Evolutionary conservation across 1,284 basidiomycete species (phyloP), one percentile per base, ranked within the genome.

Genomic region (Austropuccinia psidii): DNA sequence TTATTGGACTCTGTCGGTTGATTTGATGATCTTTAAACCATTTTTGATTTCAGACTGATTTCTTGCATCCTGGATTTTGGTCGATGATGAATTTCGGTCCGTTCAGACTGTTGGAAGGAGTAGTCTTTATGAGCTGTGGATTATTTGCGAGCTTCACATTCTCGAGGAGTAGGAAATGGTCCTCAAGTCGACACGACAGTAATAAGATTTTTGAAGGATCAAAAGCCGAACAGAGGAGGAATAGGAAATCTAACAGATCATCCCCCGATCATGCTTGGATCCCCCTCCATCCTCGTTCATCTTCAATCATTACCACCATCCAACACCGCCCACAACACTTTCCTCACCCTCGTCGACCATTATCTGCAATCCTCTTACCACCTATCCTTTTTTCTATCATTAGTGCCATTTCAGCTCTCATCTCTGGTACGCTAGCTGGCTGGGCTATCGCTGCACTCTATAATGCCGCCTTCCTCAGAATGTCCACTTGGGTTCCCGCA

Each of bases 371-470:
- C 39, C 45, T 74, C 13, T 45, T 72, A 49, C 61, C 72, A 3
- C 75, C 75, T 8, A 31, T 54, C 33, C 27, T 76, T 41, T 76
- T 55, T 35, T 65, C 55, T 47, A 3, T 41, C 55, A 55, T 70
- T 24, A 68, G 60, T 41, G 37, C 74, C 19, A 13, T 70, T 15
- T 43, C 64, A 31, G 76, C 61, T 13, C 55, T 76, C 49, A n/a
- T 76, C 55, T 49, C 49, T 6, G 72, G 72, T 24, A 76, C 74
- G 8, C 37, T 76, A 11, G 73, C 74, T 21, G 76, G 73, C 7
- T 76, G 76, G 50, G 54, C 54, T 39, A 52, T 76, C 17, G 76
- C 76, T 2, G 76, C 76, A 21, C 57, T 76, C 13, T 76, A 76
- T 54, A 76, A 76, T 47, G 76, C 75, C 29, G 75, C 75, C 17